Percentiles rank a stretch among this genome's conserved stretches.
Evolutionary conservation across 805 yeast genomes (phyloP).

Genomic region (Lipomyces orientalis): DNA sequence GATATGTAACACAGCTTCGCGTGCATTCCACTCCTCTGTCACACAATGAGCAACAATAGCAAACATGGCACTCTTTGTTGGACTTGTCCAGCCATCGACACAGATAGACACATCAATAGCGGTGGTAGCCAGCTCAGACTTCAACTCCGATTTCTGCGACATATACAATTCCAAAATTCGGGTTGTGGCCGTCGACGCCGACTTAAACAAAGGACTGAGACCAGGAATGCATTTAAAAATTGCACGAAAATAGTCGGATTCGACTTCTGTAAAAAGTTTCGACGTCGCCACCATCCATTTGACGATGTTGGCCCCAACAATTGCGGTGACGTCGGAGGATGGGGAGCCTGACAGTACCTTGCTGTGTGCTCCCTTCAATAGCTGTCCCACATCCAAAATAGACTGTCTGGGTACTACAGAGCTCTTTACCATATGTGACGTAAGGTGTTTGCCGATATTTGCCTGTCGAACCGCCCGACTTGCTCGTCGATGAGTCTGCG

Average conservation of each 20-base stretch:
- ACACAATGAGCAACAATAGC: slow-evolving; percentile 5
- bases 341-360: neutral
- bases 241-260: slow-evolving; percentile 10
- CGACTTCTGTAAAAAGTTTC: slow-evolving; percentile 1
- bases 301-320: slow-evolving; percentile 1
- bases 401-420: slow-evolving; percentile 4
- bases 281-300: slow-evolving; percentile 4
- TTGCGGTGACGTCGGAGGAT: slow-evolving; percentile 8
- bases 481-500: slow-evolving; percentile 4
- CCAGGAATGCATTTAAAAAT: neutral
- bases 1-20: neutral
- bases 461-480: slow-evolving; percentile 9
- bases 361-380: slow-evolving; percentile 2
- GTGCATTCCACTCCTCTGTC: slow-evolving; percentile 1
- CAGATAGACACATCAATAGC: slow-evolving; percentile 1
- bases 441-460: neutral
- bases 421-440: neutral
- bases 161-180: slow-evolving; percentile 5
- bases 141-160: slow-evolving; percentile 6
- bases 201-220: neutral
- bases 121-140: slow-evolving; percentile 6
- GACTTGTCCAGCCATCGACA: too few relatives aligned
- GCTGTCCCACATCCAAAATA: slow-evolving; percentile 5
- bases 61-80: neutral
- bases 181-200: slow-evolving; percentile 2